Evolutionary conservation across 2,329 filamentous ascomycete species (phyloP).

Genomic region (Neofusicoccum umdonicola): DNA sequence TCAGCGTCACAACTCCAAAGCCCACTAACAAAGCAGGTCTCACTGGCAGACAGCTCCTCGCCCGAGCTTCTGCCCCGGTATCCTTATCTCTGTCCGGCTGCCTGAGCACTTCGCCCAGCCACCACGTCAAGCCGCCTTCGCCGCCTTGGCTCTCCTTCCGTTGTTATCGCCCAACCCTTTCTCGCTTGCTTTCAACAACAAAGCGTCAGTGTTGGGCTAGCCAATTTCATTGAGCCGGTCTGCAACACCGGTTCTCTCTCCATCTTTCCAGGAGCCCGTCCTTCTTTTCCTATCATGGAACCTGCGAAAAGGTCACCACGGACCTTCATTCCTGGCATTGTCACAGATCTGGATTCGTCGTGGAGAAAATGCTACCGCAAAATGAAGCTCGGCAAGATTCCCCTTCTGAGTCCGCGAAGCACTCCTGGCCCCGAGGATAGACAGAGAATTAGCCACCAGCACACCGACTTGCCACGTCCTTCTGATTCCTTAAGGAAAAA

Average conservation of each 20-base stretch:
- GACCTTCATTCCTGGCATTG: background rate
- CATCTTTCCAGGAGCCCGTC: background rate
- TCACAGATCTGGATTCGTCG: background rate
- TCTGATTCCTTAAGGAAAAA: background rate
- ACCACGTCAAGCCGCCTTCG: background rate
- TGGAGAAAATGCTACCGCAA: conserved; percentile 4
- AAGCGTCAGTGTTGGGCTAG: background rate
- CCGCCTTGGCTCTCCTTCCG: conserved; percentile 6
- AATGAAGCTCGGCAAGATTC: background rate
- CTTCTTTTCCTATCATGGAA: background rate
- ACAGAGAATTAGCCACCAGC: background rate
- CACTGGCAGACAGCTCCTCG: conserved; percentile 20
- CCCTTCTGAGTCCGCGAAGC: background rate
- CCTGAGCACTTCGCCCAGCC: background rate
- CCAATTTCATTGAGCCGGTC: background rate
- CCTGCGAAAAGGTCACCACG: background rate
- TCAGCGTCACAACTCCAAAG: background rate
- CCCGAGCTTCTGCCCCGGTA: background rate
- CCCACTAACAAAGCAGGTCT: conserved; percentile 11
- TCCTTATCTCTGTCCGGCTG: conserved; percentile 17
- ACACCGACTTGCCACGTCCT: background rate
- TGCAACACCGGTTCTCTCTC: background rate
- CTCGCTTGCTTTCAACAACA: background rate
- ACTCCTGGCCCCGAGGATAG: background rate
- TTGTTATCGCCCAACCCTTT: background rate